Base-by-base conservation (phyloP, 2,329 filamentous ascomycete genomes). In the Phialemoniopsis sp. region DNA sequence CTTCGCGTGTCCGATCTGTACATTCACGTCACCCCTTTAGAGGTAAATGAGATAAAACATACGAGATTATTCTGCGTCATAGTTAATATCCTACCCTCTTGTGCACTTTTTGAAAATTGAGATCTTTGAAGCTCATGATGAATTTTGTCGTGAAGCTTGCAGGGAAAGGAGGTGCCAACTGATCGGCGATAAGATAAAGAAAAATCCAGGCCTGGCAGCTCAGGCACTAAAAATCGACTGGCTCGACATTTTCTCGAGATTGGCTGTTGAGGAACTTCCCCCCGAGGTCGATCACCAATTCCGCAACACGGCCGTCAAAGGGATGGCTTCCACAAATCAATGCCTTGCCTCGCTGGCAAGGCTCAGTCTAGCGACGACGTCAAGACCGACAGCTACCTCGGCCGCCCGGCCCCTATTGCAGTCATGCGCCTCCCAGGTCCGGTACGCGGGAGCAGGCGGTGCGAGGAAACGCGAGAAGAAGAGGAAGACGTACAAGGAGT, bases 401-500 rank as follows among this genome's bases (percentile, higher is more conserved):
- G 67, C 77, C 58, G 70, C 74, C 10, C 67, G 60, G 44, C 73
- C 70, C 46, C 62, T 76, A 32, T 60, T 67, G n/a, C 72, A 26
- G 21, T 6, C 74, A 1, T 63, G 66, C 7, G 58, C 66, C 32
- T 43, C 51, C 32, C 68, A 73, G 50, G 59, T 60, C 40, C 70
- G 73, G 49, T 59, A 60, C 62, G 47, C 35, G 8, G 49, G 52
- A 28, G 50, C 57, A 42, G 64, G 68, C 48, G 63, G 66, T 46
- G 68, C 68, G 52, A 73, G 71, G 51, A 80, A 77, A 64, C 53
- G 59, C 34, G 60, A 64, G 46, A 78, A 78, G 64, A 76, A 73
- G 60, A 81, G 74, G 62, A 69, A 73, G 52, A 64, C 72, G 38
- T 76, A 79, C 56, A 88, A 87, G 64, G 72, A 76, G 10, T 79